Evolutionary conservation across 305 asterid species (phyloP).

Genomic region (Withania somnifera): DNA sequence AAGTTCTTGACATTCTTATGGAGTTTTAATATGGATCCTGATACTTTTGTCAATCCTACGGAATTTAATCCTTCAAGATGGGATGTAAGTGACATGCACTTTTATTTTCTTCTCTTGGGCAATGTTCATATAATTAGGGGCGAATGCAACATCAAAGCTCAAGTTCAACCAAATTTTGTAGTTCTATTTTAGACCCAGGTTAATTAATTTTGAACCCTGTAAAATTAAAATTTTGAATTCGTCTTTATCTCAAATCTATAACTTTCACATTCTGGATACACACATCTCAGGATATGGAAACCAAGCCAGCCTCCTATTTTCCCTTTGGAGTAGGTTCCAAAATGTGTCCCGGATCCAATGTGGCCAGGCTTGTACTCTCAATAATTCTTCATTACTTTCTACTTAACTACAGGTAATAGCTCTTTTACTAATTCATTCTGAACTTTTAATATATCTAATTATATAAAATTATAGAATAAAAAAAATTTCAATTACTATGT

Average conservation of each 20-base stretch:
- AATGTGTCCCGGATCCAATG: constrained; percentile 74
- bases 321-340: constrained; percentile 68
- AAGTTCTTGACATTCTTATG: constrained; percentile 69
- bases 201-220: background rate
- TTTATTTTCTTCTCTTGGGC: background rate
- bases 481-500: too few relatives aligned
- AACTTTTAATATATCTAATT: background rate
- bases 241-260: background rate
- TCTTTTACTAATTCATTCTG: background rate
- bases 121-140: background rate
- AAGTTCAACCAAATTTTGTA: background rate
- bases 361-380: constrained; percentile 59
- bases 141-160: background rate
- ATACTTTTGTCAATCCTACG: constrained; percentile 43
- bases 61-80: constrained; percentile 82
- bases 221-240: background rate
- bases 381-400: constrained; percentile 68
- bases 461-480: too few relatives aligned
- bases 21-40: constrained; percentile 53
- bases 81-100: background rate
- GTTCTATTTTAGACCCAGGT: background rate
- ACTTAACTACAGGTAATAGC: constrained; percentile 28
- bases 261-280: background rate
- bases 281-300: constrained; percentile 26
- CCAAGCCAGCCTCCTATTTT: constrained; percentile 46